Evolutionary conservation across 2,329 filamentous ascomycete species (phyloP), one percentile per base, ranked within the genome.

Genomic region (Pleomassaria siparia): DNA sequence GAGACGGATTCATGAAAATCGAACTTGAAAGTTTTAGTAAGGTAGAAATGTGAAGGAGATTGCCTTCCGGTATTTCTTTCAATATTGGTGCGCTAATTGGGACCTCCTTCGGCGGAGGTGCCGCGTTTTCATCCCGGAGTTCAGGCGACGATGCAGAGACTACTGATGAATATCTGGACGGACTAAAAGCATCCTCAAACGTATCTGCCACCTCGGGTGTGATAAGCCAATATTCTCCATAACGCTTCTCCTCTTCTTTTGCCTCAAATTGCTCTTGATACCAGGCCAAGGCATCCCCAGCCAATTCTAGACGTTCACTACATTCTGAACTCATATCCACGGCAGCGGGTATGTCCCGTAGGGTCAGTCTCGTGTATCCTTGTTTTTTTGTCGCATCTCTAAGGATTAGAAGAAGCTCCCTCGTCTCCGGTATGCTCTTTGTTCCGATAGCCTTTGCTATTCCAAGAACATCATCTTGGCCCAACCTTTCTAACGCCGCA

Each of bases 401-500:
- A 4, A 96, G 76, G 1, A 88, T 66, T 6, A 75, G 61, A 4
- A 95, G 66, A 63, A 91, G 91, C 42, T 87, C 81, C 22, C 79
- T 79, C 26, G 94, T 83, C 70, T 96, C 90, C 8, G 86, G 64
- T 54, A 83, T 80, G 48, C 83, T 86, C 70, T 97, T 97, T 26
- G 83, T 86, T 0, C 76, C 76, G 13, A 96, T 75, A 0, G 80
- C 76, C 8, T 70, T 60, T 1, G 88, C 78, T 46, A 96, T 86
- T 1, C 78, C 80, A 1, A 71, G 70, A 1, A 87, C 59, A 51
- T 90, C 75, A 56, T 83, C 79, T 43, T 74, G 79, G 0, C 89
- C 89, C 2, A 87, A 76, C 0, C 81, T 80, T 1, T 79, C 75
- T 2, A 95, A 67, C 0, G 82, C 79, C 12, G 80, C 74, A 65